phyloP scores from a whole-genome alignment of 140 eudicot genomes.

The Erigeron philadelphicus region DNA sequence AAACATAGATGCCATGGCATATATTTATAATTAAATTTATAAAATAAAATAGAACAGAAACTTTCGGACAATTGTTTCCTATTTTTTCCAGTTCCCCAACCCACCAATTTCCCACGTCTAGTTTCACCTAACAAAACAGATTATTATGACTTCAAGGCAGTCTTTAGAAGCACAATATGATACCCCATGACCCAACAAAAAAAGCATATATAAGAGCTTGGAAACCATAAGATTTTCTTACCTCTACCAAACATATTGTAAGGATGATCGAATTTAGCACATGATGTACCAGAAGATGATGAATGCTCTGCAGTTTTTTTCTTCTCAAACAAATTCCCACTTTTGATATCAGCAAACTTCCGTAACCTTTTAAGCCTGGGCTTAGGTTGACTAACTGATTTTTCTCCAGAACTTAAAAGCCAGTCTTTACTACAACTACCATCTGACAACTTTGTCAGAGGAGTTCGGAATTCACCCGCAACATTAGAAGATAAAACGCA shows the following conservation, averaged over 20 bases:
- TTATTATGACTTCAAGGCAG: neutral
- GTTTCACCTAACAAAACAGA: neutral
- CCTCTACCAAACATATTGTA: constrained; percentile 41
- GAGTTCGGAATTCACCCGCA: constrained; percentile 40
- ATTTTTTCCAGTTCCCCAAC: neutral
- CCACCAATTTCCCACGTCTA: neutral
- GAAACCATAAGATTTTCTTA: constrained; percentile 7
- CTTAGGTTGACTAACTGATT: constrained; percentile 38
- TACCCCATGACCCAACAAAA: neutral
- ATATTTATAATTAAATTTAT: no score
- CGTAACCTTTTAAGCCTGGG: constrained; percentile 64
- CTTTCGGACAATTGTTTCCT: neutral
- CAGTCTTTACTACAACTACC: constrained; percentile 61
- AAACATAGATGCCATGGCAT: no score
- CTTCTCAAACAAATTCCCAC: constrained; percentile 15
- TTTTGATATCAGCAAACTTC: constrained; percentile 45
- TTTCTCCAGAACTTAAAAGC: constrained; percentile 51
- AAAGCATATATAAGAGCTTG: neutral
- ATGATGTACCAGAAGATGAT: constrained; percentile 27
- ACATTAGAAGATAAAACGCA: constrained; percentile 24
- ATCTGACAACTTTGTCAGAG: constrained; percentile 38
- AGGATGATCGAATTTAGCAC: constrained; percentile 18
- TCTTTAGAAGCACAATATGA: neutral
- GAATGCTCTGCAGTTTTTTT: constrained; percentile 26
- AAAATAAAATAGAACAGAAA: no score